Percentiles rank a stretch among this genome's conserved stretches.
These are phyloP conservation scores for Neurospora sp. DNA, from an alignment of 495 filamentous ascomycete genomes.

Conservation along the genomic window DNA sequence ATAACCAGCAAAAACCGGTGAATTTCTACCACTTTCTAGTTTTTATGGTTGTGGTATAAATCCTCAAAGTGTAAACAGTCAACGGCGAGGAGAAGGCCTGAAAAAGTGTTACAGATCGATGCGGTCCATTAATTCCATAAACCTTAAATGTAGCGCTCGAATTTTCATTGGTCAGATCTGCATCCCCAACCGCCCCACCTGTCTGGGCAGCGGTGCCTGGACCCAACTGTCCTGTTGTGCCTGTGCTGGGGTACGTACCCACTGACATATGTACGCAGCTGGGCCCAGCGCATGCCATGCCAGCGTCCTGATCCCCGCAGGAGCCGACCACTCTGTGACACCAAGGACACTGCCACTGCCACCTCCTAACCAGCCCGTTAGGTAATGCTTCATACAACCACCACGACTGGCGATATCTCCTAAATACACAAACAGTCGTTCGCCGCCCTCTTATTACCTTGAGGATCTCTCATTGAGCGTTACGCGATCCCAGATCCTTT, in stretches of 20 bases:
- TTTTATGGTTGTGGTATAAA: not conserved
- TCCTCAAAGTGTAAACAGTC: not conserved
- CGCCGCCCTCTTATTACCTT: not conserved
- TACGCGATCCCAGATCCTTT: not conserved
- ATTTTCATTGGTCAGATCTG: not conserved
- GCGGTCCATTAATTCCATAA: not conserved
- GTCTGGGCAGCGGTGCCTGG: not conserved
- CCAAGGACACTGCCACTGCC: not conserved
- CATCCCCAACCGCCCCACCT: not conserved
- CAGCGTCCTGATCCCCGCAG: conserved; percentile 11
- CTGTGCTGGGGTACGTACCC: not conserved
- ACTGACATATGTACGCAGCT: not conserved
- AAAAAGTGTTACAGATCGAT: not conserved
- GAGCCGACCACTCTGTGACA: conserved; percentile 12
- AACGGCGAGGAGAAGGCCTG: not conserved
- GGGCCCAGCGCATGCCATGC: not conserved
- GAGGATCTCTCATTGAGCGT: not conserved
- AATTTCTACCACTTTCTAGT: not conserved
- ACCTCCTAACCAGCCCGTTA: not conserved
- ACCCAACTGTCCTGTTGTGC: not conserved
- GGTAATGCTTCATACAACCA: not conserved
- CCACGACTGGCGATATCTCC: not conserved
- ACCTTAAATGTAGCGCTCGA: not conserved
- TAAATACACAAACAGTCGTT: not conserved
- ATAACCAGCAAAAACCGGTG: not conserved